A percentile compares a stretch with the other conserved stretches of the same genome.
These are phyloP conservation scores for Manihot esculenta DNA, from an alignment of 441 rosid species.

Conservation along the genomic window DNA sequence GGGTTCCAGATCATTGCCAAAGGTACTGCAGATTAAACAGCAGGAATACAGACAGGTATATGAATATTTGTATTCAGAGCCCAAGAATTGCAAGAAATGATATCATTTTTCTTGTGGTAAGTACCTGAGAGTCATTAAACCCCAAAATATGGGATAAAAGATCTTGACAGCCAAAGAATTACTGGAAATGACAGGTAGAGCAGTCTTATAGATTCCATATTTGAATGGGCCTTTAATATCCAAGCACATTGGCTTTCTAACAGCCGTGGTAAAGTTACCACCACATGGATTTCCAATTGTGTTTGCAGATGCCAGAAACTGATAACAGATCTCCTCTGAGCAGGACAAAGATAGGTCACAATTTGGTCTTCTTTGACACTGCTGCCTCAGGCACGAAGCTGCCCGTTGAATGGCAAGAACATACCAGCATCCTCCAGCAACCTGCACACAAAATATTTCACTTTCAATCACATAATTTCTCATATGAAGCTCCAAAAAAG, in stretches of 20 bases:
- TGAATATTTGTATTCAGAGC: too few relatives aligned
- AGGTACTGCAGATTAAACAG: constrained; percentile 42
- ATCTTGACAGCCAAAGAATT: constrained; percentile 58
- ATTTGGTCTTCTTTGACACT: constrained; percentile 32
- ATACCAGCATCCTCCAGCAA: constrained; percentile 82
- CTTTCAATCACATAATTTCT: too few relatives aligned
- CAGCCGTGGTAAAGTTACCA: constrained; percentile 34
- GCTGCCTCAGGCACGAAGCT: constrained; percentile 50
- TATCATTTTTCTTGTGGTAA: not conserved
- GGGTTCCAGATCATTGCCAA: constrained; percentile 77
- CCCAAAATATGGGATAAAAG: constrained; percentile 79
- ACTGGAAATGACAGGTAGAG: constrained; percentile 69
- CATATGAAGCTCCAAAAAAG: not conserved
- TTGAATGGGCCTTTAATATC: constrained; percentile 49
- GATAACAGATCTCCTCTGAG: constrained; percentile 56
- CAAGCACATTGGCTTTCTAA: constrained; percentile 46
- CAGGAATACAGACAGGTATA: too few relatives aligned
- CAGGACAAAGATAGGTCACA: constrained; percentile 59
- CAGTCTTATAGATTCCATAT: constrained; percentile 65
- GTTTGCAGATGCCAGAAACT: constrained; percentile 31
- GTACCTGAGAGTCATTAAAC: constrained; percentile 70
- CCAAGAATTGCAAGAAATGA: not conserved
- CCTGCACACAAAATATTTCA: constrained; percentile 33
- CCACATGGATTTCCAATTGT: constrained; percentile 39
- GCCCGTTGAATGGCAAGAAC: constrained; percentile 61